A percentile compares a stretch with the other conserved stretches of the same genome.
These are phyloP conservation scores for Trichoderma virens DNA, from an alignment of 495 filamentous ascomycete species.

Conservation along the genomic window DNA sequence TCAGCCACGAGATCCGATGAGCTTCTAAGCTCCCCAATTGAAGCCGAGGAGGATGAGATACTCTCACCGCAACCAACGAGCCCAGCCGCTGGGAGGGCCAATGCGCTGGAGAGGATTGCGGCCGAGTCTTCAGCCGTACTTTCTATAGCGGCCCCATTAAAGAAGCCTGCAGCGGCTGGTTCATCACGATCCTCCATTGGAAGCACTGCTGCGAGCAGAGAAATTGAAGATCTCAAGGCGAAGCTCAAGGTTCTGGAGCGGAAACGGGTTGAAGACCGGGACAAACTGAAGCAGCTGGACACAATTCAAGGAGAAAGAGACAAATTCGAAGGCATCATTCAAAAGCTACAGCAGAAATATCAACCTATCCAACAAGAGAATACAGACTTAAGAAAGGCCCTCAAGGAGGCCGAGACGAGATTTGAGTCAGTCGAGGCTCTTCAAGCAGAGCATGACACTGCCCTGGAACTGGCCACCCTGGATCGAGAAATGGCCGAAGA, in stretches of 20 bases:
- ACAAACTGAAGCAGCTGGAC: slow-evolving; percentile 74
- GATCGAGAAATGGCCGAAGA: slow-evolving; percentile 98
- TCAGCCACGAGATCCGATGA: slow-evolving; percentile 21
- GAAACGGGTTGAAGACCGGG: slow-evolving; percentile 77
- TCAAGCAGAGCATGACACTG: slow-evolving; percentile 74
- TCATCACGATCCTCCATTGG: slow-evolving; percentile 23
- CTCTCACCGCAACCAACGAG: slow-evolving; percentile 38
- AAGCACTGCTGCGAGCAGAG: slow-evolving; percentile 46
- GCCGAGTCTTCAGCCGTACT: slow-evolving; percentile 24
- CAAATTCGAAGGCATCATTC: slow-evolving; percentile 80
- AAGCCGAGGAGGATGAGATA: slow-evolving; percentile 35
- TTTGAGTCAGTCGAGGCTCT: slow-evolving; percentile 61
- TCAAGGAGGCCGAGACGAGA: slow-evolving; percentile 65
- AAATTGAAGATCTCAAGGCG: slow-evolving; percentile 71
- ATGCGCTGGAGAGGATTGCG: slow-evolving; percentile 39
- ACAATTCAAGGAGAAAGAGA: slow-evolving; percentile 71
- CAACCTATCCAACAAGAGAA: slow-evolving; percentile 81
- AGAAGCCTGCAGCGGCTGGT: slow-evolving; percentile 18
- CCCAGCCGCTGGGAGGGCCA: slow-evolving; percentile 35
- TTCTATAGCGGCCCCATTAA: slow-evolving; percentile 24
- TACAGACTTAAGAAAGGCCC: slow-evolving; percentile 59
- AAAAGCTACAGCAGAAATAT: slow-evolving; percentile 85
- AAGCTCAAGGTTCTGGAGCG: slow-evolving; percentile 75
- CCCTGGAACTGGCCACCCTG: slow-evolving; percentile 79
- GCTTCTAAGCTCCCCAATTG: slow-evolving; percentile 27